Evolutionary conservation across 176 grass and related monocot species (phyloP), one percentile per base, ranked within the genome.

Genomic region (Oryza glaberrima): DNA sequence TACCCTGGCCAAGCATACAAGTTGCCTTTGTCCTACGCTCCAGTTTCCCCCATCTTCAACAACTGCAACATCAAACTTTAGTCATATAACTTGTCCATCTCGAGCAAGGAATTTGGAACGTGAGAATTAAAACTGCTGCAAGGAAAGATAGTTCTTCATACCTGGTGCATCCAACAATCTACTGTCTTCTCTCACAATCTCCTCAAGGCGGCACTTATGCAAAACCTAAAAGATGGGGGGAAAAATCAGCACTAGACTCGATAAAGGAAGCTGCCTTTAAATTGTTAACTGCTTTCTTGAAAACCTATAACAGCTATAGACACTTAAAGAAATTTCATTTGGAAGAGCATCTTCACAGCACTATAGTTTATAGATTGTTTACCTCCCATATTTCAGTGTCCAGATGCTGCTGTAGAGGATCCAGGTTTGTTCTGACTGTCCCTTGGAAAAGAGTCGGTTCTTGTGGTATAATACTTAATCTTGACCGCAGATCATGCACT

Each of bases 381-480:
- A 98, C 95, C 88, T 98, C 92, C 92, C 95, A 98, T 85, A 98
- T 95, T 46, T 90, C 86, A 23, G 52, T 43, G 70, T 98, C 95
- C 15, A 26, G 68, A 88, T 91, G 81, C 76, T 98, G 75, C 30
- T 91, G 82, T 49, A 95, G 79, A 45, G 88, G 95, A 77, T 98
- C 92, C 51, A 98, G 75, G 75, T 98, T 94, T 73, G 78, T 84
- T 84, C 95, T 95, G 14, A 98, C 61, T 49, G 87, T 93, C 73
- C 95, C 95, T 86, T 91, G 90, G 90, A 98, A 98, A 20, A 98
- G 88, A 81, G 89, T 98, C 35, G 95, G 92, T 65, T 98, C 92
- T 75, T 98, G 95, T 72, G 92, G 92, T 90, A 98, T 95, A 72
- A 95, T 93, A 74, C 95, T 94, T 68, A 98, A 88, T 81, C 86